Base-by-base conservation (phyloP, 1,139 yeast species). In the Protomyces gravidus region DNA sequence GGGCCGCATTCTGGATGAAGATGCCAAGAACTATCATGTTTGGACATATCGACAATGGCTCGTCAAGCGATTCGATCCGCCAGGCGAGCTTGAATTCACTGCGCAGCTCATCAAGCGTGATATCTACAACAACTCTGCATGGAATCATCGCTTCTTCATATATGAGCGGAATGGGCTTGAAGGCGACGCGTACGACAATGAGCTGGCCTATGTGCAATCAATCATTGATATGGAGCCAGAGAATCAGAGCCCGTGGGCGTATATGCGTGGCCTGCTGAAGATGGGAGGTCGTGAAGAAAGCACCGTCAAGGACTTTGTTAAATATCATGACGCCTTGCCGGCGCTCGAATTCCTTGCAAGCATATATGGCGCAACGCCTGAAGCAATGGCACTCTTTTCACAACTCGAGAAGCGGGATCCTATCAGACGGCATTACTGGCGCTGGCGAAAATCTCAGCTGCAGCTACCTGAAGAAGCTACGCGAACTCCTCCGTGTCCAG, bases 1-100 rank as follows among this genome's bases (percentile, higher is more conserved):
- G 15, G 62, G 62, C 9, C 36, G n/a, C 11, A 62, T 90, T 85
- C n/a, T 51, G 47, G 81, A 79, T 23, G 85, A 83, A 50, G 99
- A 92, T 68, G 72, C 84, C 13, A 92, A 92, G 70, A 92, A 92
- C 73, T 95, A 92, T 70, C 99, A 92, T 69, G 96, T 90, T 5
- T 92, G 98, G 98, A 81, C 96, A 0, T 89, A 89, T 68, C 51
- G 81, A 71, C 67, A 68, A 72, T 28, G 74, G 75, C 57, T 70
- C 69, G 4, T 65, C 32, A 36, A 42, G 30, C n/a, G 70, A 36
- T 64, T 26, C 39, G 58, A 26, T 51, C 58, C 58, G 56, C 70
- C 65, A 6, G 71, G 70, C 42, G 96, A 89, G 68, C 65, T 82
- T n/a, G 70, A 68, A 6, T 85, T 80, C 68, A 77, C 81, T 0